These are phyloP conservation scores for Gossypium lobatum DNA, from an alignment of 441 rosid genomes.

Conservation along the genomic window DNA sequence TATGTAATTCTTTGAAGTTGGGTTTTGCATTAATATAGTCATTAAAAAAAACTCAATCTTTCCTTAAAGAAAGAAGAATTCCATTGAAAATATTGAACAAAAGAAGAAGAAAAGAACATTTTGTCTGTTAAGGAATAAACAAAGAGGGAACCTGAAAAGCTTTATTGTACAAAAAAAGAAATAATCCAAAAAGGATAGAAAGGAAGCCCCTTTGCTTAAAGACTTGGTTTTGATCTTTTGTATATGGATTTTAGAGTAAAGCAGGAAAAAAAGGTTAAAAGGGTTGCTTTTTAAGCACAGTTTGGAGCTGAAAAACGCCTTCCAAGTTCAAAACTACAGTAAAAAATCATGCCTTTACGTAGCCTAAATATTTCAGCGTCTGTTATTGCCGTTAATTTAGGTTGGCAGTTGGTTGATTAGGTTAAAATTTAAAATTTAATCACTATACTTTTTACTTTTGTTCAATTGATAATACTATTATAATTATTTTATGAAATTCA, in stretches of 20 bases:
- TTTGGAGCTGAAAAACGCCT: constrained; percentile 1
- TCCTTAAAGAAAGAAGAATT: constrained; percentile 6
- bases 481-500: too few relatives aligned
- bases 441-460: too few relatives aligned
- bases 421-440: too few relatives aligned
- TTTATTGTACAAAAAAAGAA: neutral
- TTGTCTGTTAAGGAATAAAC: constrained; percentile 1
- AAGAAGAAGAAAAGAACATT: constrained; percentile 22
- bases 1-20: neutral
- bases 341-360: neutral
- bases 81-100: constrained; percentile 13
- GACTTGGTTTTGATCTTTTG: constrained; percentile 13
- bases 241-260: neutral
- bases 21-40: neutral
- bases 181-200: neutral
- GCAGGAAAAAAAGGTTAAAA: neutral
- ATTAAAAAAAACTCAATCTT: neutral
- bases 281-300: constrained; percentile 9
- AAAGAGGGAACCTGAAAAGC: neutral
- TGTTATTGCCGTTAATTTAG: neutral
- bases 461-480: too few relatives aligned
- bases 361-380: neutral
- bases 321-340: neutral
- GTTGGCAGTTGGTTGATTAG: neutral
- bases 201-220: constrained; percentile 23